Base-by-base conservation (phyloP, 2,329 filamentous ascomycete genomes). In the Penicillium italicum region DNA sequence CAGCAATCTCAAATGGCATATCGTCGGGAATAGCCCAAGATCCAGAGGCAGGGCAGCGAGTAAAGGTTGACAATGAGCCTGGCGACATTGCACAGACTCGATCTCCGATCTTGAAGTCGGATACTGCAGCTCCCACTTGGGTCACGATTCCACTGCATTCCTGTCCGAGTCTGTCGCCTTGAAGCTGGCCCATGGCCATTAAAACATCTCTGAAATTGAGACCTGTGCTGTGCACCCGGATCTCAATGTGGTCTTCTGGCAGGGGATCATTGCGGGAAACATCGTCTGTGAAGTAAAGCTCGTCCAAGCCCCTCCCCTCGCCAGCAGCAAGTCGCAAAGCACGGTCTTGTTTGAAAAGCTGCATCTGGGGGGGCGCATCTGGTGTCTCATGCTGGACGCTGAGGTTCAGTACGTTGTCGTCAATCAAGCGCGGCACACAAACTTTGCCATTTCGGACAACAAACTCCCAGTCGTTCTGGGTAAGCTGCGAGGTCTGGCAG, bases 181-280 rank as follows among this genome's bases (percentile, higher is more conserved):
- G 55, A 9, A 72, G 56, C 49, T 72, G 70, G 12, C 66, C 69
- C 59, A 72, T 66, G 26, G 76, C 74, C 12, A 76, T 74, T 55
- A 80, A 69, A 1, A 78, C 70, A 57, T 83, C 80, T 34, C 59
- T 57, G 62, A 72, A 73, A 59, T 71, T 69, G 5, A 68, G 55
- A 11, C 64, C 66, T 2, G 59, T 58, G 44, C 58, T 60, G 24
- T 50, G 41, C 14, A 66, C 53, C 22, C 57, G 46, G 20, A 69
- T 61, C 46, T 68, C 64, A n/a, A 69, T 57, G 12, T 65, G 56
- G 7, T 62, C 57, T 10, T 56, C 53, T 1, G 53, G 58, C 4
- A 69, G 42, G 10, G 62, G 36, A 4, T 7, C 24, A 18, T 50
- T 51, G 20, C 18, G 36, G 10, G 50, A 52, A 9, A 50, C n/a